phyloP scores from a whole-genome alignment of 2,329 filamentous ascomycete genomes.

The Zelopaecilomyces penicillatus region DNA sequence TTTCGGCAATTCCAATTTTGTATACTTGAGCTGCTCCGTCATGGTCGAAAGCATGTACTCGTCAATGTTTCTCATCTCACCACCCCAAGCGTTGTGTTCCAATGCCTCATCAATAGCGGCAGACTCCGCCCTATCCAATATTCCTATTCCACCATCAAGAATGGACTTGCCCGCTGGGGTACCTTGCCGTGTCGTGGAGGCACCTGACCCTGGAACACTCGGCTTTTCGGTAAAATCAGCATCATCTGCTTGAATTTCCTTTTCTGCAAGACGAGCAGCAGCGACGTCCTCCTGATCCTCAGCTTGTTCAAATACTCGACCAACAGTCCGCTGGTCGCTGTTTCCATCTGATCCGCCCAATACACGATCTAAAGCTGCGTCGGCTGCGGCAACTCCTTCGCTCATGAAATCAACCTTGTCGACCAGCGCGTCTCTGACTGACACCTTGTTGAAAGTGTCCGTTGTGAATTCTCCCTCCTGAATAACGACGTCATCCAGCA shows the following conservation, averaged over 20 bases:
- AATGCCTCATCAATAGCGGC: slow-evolving; percentile 27
- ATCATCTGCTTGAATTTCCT: slow-evolving; percentile 79
- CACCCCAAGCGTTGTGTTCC: slow-evolving; percentile 53
- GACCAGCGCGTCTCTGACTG: slow-evolving; percentile 59
- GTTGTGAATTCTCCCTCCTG: slow-evolving; percentile 98
- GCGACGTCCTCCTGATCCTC: slow-evolving; percentile 89
- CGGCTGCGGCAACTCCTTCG: slow-evolving; percentile 59
- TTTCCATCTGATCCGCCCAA: slow-evolving; percentile 58
- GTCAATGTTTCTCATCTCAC: slow-evolving; percentile 54
- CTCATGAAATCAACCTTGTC: slow-evolving; percentile 43
- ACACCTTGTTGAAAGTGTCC: slow-evolving; percentile 83
- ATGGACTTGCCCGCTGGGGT: slow-evolving; percentile 37
- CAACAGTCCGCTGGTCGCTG: slow-evolving; percentile 52
- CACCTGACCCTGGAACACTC: slow-evolving; percentile 34
- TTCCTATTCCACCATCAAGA: slow-evolving; percentile 20
- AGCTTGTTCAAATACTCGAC: slow-evolving; percentile 73
- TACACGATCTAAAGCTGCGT: slow-evolving; percentile 77
- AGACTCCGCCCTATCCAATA: slow-evolving; percentile 24
- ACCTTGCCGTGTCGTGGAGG: slow-evolving; percentile 42
- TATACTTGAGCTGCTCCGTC: slow-evolving; percentile 51
- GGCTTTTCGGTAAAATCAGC: slow-evolving; percentile 71
- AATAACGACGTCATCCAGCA: slow-evolving; percentile 96
- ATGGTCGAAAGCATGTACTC: slow-evolving; percentile 68
- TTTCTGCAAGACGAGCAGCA: slow-evolving; percentile 79
- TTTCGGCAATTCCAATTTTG: slow-evolving; percentile 53